Evolutionary conservation across 192 early-diverging fungal genomes (phyloP).

Genomic region (Lobulomyces angularis): DNA sequence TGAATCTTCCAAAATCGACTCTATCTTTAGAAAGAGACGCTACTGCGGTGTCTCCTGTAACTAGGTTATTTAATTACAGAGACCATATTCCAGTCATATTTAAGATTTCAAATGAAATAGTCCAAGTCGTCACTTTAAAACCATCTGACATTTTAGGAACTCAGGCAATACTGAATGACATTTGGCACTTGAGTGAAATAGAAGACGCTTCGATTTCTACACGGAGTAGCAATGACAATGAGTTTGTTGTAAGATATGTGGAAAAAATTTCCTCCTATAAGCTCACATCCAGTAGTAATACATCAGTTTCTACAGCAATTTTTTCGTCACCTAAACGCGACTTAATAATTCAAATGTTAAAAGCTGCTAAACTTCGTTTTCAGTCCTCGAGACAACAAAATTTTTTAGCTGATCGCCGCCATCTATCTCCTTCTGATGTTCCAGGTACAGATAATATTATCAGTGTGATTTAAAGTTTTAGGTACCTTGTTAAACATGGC

Average conservation of each 20-base stretch:
- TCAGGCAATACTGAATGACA: constrained; percentile 67
- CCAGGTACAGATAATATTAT: too few species aligned
- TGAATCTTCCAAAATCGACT: constrained; percentile 53
- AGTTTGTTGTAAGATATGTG: constrained; percentile 66
- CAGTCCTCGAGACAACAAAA: constrained; percentile 49
- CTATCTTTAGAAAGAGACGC: constrained; percentile 60
- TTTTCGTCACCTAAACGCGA: constrained; percentile 67
- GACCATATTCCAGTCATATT: constrained; percentile 61
- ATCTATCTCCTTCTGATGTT: constrained; percentile 72
- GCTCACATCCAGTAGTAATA: constrained; percentile 1
- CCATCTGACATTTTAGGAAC: constrained; percentile 67
- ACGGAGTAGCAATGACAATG: constrained; percentile 49
- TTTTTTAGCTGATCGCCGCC: constrained; percentile 46
- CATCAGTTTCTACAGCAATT: constrained; percentile 24
- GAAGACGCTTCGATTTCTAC: constrained; percentile 45
- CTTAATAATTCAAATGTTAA: constrained; percentile 51
- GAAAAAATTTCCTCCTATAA: constrained; percentile 14
- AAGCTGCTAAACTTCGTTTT: constrained; percentile 57
- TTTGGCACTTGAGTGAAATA: constrained; percentile 74
- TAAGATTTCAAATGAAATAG: constrained; percentile 66
- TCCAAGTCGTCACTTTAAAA: constrained; percentile 62
- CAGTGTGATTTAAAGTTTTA: too few species aligned
- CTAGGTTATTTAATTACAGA: constrained; percentile 53
- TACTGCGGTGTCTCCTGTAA: constrained; percentile 50
- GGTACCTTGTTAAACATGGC: constrained; percentile 88